Base-by-base conservation (phyloP, 371 early-diverging fungal genomes). In the Rhizopus arrhizus region DNA sequence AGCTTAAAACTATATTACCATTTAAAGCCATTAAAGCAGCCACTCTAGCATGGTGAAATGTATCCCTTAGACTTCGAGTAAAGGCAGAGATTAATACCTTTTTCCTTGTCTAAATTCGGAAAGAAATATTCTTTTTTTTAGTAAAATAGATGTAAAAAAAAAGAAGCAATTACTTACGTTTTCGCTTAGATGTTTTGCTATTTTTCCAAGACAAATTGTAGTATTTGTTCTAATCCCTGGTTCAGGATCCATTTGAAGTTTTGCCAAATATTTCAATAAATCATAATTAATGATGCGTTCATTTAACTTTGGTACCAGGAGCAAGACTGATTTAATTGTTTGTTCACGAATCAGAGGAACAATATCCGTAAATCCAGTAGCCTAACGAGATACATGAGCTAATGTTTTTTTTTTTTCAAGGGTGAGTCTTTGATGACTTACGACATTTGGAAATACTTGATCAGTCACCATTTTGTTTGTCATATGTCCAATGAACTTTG, bases 151-250 rank as follows among this genome's bases (percentile, higher is more conserved):
- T 60, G 16, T 58, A 65, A 22, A 67, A 22, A 41, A 53, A 58
- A 38, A 58, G 29, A 2, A 49, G 61, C 12, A 64, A 59, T 35
- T 22, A 75, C 82, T 73, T 82, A 90, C 92, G 16, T 78, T 62
- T 11, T 90, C 91, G 58, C 72, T 89, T 15, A 95, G 71, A 61
- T 87, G 55, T 33, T 86, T 87, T 53, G 89, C 86, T 46, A 96
- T 85, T 68, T 96, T 95, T 12, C 95, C 96, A 8, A 97, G 68
- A 65, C 96, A 96, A 42, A 97, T 91, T 8, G 93, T 89, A 11
- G 95, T 89, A 63, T 97, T 97, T 59, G 98, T 94, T 36, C 98
- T 82, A 64, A 98, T 97, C 1, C 96, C 96, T 0, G 98, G 95
- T 62, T 96, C 95, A 31, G 88, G 84, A 73, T 98, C 98, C 53